These are phyloP conservation scores for Musa balbisiana DNA, from an alignment of 202 grass and related monocot species.

Conservation along the genomic window DNA sequence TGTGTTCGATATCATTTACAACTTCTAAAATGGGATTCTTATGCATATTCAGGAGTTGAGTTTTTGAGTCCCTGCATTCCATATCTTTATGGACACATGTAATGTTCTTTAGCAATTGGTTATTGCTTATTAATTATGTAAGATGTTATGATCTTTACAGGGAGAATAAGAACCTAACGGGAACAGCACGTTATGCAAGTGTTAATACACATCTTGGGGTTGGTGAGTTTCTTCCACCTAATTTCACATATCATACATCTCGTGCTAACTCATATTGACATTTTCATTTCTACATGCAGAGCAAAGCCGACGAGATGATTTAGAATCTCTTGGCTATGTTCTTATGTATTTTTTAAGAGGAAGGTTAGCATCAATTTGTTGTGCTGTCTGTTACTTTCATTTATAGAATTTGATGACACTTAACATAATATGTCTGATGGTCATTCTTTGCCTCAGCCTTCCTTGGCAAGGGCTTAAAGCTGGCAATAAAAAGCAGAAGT, in stretches of 20 bases:
- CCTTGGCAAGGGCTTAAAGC: slow-evolving; percentile 8
- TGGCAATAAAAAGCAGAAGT: slow-evolving; percentile 10
- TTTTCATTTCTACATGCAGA: not conserved
- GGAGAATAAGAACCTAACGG: slow-evolving; percentile 7
- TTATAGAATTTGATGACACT: not conserved
- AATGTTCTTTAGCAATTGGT: not conserved
- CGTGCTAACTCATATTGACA: not conserved
- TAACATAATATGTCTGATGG: not conserved
- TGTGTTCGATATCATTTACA: not conserved
- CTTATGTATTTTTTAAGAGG: slow-evolving; percentile 9
- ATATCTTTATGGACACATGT: too few species aligned
- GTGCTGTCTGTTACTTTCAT: not conserved
- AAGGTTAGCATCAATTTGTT: not conserved
- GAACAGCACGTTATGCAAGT: slow-evolving; percentile 9
- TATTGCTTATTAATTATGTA: not conserved
- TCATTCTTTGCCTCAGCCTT: not conserved
- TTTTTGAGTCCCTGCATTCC: too few species aligned
- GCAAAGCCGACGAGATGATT: slow-evolving; percentile 7
- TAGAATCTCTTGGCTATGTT: slow-evolving; percentile 8
- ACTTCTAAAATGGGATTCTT: not conserved
- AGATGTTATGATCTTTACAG: not conserved
- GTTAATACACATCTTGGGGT: slow-evolving; percentile 9
- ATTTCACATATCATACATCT: not conserved
- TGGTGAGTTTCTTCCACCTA: not conserved
- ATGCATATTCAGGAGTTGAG: not conserved